Base-by-base conservation (phyloP, 352 stramenopile genomes). In the Globisporangium canariense region DNA sequence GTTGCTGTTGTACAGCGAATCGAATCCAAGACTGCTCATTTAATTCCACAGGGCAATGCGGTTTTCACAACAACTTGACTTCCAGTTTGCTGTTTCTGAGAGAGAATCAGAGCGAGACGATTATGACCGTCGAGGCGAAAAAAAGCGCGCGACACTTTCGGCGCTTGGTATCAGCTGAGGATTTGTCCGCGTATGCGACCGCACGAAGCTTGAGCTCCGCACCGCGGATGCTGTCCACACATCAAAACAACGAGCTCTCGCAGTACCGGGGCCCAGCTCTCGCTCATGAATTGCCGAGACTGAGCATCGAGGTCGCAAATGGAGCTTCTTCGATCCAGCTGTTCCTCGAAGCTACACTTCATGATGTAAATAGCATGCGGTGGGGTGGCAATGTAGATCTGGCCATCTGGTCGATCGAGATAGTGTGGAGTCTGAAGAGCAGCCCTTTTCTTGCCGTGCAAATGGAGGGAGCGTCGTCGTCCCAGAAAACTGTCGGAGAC, bases 51-150 rank as follows among this genome's bases (percentile, higher is more conserved):
- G 74, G 61, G 4, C 68, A 66, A 8, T 78, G 71, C 28, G 68
- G 74, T n/a, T 81, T 71, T 6, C 58, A 77, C 20, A 71, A 64
- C 4, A 71, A 81, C 54, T 52, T 81, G 38, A 58, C 57, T 25
- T 56, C 58, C 1, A 54, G 59, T 18, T 20, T 73, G 34, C 25
- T 78, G 5, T 78, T 78, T 49, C 58, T 73, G 20, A 58, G 64
- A n/a, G 74, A 77, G 18, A 51, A 65, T 16, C 22, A 46, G 7
- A 61, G 45, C 40, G 52, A 45, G 38, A 38, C 53, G 1, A 22
- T 65, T 32, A 8, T 81, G 40, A 73, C 59, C 2, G 59, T 64
- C 10, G 50, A 30, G 41, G 58, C 58, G 25, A 64, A 53, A 8
- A 68, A 53, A 8, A 68, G 28, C 36, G 41, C 43, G 18, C 64